Base-by-base conservation (phyloP, 805 yeast species). In the Sporopachydermia quercuum region DNA sequence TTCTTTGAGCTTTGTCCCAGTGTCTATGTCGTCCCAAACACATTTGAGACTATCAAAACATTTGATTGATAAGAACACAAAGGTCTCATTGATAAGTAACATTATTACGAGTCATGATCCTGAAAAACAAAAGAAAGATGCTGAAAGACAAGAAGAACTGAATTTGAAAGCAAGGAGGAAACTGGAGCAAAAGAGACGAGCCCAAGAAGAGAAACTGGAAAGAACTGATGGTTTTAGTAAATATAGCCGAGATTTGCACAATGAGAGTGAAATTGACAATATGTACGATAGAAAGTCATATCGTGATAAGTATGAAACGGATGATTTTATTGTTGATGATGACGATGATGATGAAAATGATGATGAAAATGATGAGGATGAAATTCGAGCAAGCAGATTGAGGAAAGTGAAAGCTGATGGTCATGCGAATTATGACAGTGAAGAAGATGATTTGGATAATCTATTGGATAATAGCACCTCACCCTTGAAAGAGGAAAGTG, bases 1-100 rank as follows among this genome's bases (percentile, higher is more conserved):
- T 49, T 58, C 75, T 2, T 69, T 84, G 51, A 79, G 78, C 55
- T 73, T 91, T 41, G 73, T 86, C 39, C 98, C 98, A 14, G 76
- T 96, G 0, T 85, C 96, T 0, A 84, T 93, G n/a, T 69, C 72
- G 36, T 84, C 96, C 2, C 71, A 72, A 39, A 79, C 94, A 3
- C 97, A 89, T 57, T 69, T 73, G 49, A 74, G 76, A 52, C 68
- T 91, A 47, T 84, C 95, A 5, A 49, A 45, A 19, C 57, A 55
- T 23, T 52, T 63, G 30, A 57, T 58, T n/a, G 47, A 49, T 35
- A 51, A 53, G 30, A 49, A 47, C 38, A 42, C 46, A 15, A 44
- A 42, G n/a, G 47, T 50, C 27, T 47, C 50, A 37, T 45, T 47
- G 14, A 58, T 63, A 16, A 58, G 65, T 33, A 53, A 51, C 36